Conservation (phyloP, 2,329 filamentous ascomycete species). For the Septoria petroselini region DNA sequence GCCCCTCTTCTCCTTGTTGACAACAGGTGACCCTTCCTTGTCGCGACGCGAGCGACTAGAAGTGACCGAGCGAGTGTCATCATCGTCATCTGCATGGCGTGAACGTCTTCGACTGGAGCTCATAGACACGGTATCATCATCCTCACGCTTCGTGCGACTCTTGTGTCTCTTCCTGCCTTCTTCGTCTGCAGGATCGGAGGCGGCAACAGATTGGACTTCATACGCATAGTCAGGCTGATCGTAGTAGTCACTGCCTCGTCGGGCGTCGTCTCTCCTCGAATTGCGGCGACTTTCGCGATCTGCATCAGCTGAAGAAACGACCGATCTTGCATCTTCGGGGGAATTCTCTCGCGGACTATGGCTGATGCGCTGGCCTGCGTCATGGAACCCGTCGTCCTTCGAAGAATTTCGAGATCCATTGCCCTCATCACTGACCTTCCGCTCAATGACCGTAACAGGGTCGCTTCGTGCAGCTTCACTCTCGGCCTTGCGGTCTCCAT, state of each 20-base stretch:
- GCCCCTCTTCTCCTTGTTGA: constrained; percentile 44
- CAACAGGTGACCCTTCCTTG: constrained; percentile 38
- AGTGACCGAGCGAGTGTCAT: constrained; percentile 43
- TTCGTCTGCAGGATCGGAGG: constrained; percentile 44
- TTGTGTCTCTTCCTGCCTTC: constrained; percentile 41
- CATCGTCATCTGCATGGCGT: constrained; percentile 36
- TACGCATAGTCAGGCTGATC: constrained; percentile 38
- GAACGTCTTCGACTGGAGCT: constrained; percentile 40
- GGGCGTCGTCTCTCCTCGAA: constrained; percentile 31
- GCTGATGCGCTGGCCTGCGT: constrained; percentile 14
- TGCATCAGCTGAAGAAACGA: constrained; percentile 34
- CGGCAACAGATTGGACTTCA: constrained; percentile 42
- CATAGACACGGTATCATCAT: constrained; percentile 44
- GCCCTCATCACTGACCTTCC: constrained; percentile 4
- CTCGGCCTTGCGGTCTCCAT: constrained; percentile 14
- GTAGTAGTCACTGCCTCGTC: constrained; percentile 35
- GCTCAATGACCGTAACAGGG: constrained; percentile 19
- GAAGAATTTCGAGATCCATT: constrained; percentile 14
- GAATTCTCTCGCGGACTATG: constrained; percentile 26
- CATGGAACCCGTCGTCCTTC: constrained; percentile 12
- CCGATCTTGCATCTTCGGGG: constrained; percentile 29
- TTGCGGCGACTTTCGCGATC: constrained; percentile 35
- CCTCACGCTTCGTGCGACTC: constrained; percentile 42
- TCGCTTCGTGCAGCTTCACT: constrained; percentile 20
- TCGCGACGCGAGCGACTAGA: constrained; percentile 42